Base-by-base conservation (phyloP, 306 rosid genomes). In the Clitoria ternatea region DNA sequence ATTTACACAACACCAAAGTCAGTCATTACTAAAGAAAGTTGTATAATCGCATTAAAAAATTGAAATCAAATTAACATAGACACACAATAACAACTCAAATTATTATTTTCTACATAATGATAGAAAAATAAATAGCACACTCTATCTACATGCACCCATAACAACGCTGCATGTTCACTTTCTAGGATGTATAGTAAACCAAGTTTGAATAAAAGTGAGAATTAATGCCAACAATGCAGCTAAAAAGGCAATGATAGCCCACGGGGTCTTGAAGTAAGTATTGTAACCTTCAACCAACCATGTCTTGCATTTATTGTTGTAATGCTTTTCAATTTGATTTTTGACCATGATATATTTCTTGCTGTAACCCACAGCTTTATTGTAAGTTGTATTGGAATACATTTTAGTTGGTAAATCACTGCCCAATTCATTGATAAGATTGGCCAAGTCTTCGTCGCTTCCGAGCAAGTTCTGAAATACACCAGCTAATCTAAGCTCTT, bases 341-440 rank as follows among this genome's bases (percentile, higher is more conserved):
- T 49, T 67, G 3, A 32, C 12, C 0, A 6, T 0, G 49, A 49
- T 20, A 49, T 32, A 33, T 49, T 67, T 67, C 14, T 49, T 49
- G 22, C 61, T 49, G 2, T 12, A 20, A 1, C 35, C 15, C 4
- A 67, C 48, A 0, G 7, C 20, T 0, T 1, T 1, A 6, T 18
- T 3, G n/a, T 0, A n/a, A 4, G 0, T 3, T 15, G 0, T 0
- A 13, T 22, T 1, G 20, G 8, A 1, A 7, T 0, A 19, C 22
- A 24, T 8, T 26, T 64, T 64, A 40, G 55, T 64, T 33, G 49
- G 61, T 35, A 67, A 19, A 67, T 67, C 48, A 32, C 7, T 9
- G 1, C 61, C 61, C 7, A 67, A 49, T 10, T 67, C 73, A 20
- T 49, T 19, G 1, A 67, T 19, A 10, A 67, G 23, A 0, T 48